Conservation (phyloP, 1,284 basidiomycete species). For the Mycena sp. region DNA sequence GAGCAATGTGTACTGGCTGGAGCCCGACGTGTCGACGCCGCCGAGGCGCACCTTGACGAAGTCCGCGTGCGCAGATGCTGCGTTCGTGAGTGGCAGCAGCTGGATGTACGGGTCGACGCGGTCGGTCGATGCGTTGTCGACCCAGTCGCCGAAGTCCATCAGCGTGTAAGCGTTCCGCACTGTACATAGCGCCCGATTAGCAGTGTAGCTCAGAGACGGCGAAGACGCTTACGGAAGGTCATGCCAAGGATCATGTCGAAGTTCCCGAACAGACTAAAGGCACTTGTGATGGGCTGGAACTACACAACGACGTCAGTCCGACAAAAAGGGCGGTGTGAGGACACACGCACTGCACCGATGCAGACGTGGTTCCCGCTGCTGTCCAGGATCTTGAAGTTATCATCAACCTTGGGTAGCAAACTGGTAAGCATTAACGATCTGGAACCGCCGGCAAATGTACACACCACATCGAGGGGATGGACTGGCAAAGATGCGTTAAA, state of each 20-base stretch:
- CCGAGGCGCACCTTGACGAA: slow-evolving; percentile 62
- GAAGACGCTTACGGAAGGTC: slow-evolving; percentile 68
- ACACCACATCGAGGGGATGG: slow-evolving; percentile 78
- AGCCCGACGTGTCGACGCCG: slow-evolving; percentile 57
- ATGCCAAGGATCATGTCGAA: slow-evolving; percentile 87
- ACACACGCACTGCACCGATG: slow-evolving; percentile 67
- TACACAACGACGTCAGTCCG: slow-evolving; percentile 36
- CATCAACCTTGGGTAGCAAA: too few relatives aligned
- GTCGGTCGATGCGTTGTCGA: slow-evolving; percentile 49
- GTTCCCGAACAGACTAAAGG: slow-evolving; percentile 78
- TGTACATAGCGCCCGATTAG: slow-evolving; percentile 40
- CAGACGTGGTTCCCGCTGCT: slow-evolving; percentile 69
- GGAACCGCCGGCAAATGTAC: too few relatives aligned
- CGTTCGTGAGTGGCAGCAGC: slow-evolving; percentile 58
- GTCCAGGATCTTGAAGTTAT: slow-evolving; percentile 66
- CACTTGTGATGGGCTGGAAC: slow-evolving; percentile 85
- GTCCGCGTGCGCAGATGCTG: slow-evolving; percentile 56
- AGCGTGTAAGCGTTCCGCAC: slow-evolving; percentile 76
- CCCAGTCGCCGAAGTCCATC: slow-evolving; percentile 67
- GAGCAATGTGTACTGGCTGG: slow-evolving; percentile 64
- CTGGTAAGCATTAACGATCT: too few relatives aligned
- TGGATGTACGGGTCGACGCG: slow-evolving; percentile 62
- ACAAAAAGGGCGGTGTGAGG: not conserved
- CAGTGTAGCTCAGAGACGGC: not conserved
- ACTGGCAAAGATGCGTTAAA: slow-evolving; percentile 41